Percentiles rank a stretch among this genome's conserved stretches.
Conservation (phyloP, 345 rosid genomes). For the Fremontodendron californicum region DNA sequence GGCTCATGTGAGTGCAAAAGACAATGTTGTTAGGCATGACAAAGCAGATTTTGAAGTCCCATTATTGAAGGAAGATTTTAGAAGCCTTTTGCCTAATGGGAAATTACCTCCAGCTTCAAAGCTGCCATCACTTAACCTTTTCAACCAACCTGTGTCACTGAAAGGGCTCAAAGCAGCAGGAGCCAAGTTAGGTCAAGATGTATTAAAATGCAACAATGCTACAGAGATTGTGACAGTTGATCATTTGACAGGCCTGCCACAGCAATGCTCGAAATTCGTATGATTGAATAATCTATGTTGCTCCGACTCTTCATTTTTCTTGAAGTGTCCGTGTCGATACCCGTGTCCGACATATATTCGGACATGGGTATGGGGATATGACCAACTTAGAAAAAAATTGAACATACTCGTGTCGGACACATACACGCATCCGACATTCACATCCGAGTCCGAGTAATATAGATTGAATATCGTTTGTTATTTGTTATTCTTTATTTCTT, state of each 20-base stretch:
- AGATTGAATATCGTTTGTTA: background rate
- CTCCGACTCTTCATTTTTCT: too few relatives aligned
- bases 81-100: slow-evolving; percentile 52
- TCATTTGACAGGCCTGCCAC: slow-evolving; percentile 79
- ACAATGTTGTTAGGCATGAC: slow-evolving; percentile 77
- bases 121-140: slow-evolving; percentile 79
- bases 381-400: too few relatives aligned
- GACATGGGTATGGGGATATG: too few relatives aligned
- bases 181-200: slow-evolving; percentile 90
- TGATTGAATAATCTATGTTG: too few relatives aligned
- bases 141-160: slow-evolving; percentile 89
- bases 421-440: too few relatives aligned
- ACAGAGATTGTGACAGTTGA: slow-evolving; percentile 78
- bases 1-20: slow-evolving; percentile 88
- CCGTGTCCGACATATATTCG: too few relatives aligned
- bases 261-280: slow-evolving; percentile 66
- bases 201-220: slow-evolving; percentile 64
- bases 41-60: slow-evolving; percentile 91
- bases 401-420: too few relatives aligned
- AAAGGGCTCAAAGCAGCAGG: slow-evolving; percentile 96
- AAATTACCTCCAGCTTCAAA: slow-evolving; percentile 80
- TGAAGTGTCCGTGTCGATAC: too few relatives aligned
- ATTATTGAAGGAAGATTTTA: slow-evolving; percentile 66
- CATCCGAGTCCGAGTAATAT: too few relatives aligned
- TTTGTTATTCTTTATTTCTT: slow-evolving; percentile 27